phyloP scores from a whole-genome alignment of 441 rosid species.

The Corymbia calophylla region DNA sequence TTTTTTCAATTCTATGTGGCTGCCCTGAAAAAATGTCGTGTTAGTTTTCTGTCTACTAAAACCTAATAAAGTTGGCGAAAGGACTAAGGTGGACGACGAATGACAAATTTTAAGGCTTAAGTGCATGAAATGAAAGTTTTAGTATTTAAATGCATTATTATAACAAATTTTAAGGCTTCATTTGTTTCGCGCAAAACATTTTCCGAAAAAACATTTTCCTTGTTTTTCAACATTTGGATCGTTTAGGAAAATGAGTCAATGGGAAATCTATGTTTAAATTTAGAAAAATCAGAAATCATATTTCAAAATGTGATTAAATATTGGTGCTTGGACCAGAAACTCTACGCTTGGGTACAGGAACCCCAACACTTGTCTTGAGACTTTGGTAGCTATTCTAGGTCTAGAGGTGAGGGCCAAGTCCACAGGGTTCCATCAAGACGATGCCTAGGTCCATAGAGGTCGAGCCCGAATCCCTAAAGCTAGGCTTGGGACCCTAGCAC shows the following conservation, averaged over 20 bases:
- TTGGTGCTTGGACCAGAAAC: not conserved
- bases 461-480: not conserved
- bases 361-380: not conserved
- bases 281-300: not conserved
- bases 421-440: not conserved
- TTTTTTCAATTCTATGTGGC: not conserved
- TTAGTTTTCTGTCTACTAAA: not conserved
- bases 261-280: not conserved
- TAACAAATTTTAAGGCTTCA: fast-evolving
- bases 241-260: not conserved
- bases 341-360: not conserved
- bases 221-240: fast-evolving
- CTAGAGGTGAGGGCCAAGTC: fast-evolving
- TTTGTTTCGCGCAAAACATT: not conserved
- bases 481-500: fast-evolving
- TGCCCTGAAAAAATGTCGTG: not conserved
- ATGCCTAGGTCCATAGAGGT: not conserved
- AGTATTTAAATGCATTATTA: not conserved
- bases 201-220: not conserved
- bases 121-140: not conserved
- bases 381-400: fast-evolving
- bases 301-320: not conserved
- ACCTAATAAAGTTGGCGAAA: not conserved
- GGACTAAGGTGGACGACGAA: not conserved
- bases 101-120: not conserved